Evolutionary conservation across 352 stramenopile genomes (phyloP), one percentile per base, ranked within the genome.

Genomic region (Phytopythium chamaehyphon): DNA sequence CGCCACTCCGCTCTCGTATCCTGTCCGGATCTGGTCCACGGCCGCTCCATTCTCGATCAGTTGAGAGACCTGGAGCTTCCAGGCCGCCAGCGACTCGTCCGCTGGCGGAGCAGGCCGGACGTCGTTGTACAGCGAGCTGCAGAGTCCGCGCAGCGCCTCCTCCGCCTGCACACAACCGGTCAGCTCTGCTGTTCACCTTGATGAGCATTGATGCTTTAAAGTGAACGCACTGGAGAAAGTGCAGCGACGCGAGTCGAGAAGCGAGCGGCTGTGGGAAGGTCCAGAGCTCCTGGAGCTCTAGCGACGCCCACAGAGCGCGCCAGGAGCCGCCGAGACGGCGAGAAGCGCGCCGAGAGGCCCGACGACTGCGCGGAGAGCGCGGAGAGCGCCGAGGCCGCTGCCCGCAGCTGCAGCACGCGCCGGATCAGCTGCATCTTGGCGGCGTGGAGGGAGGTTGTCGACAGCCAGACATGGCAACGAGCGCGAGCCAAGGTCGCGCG

Each of bases 1-100:
- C 11, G 80, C 77, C 14, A 91, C 64, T 39, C 69, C 80, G 37
- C 66, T 79, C 44, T 88, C 77, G 54, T 89, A 91, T 3, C 64
- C 76, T 6, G 59, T 57, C 22, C 44, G 48, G 26, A 88, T 51
- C 39, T 86, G 64, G 24, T 66, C 42, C 12, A 37, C 35, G 0
- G 84, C 47, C 14, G 54, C n/a, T 2, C 54, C 15, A 2, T 42
- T 37, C 0, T 40, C 31, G 54, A 71, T 45, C n/a, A 84, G 42
- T 6, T 14, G 28, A 7, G 54, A 46, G 14, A 88, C 24, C 36
- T 72, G 59, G 18, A 51, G 24, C 5, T 57, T 26, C 79, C 76
- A 90, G 5, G 58, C 39, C 35, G 48, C 24, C 12, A 86, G 40
- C 31, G 69, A 47, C 38, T 77, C 54, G 1, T 64, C 40, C 0